Base-by-base conservation (phyloP, 805 yeast genomes). In the Sugiyamaella boreocaroliniensis region DNA sequence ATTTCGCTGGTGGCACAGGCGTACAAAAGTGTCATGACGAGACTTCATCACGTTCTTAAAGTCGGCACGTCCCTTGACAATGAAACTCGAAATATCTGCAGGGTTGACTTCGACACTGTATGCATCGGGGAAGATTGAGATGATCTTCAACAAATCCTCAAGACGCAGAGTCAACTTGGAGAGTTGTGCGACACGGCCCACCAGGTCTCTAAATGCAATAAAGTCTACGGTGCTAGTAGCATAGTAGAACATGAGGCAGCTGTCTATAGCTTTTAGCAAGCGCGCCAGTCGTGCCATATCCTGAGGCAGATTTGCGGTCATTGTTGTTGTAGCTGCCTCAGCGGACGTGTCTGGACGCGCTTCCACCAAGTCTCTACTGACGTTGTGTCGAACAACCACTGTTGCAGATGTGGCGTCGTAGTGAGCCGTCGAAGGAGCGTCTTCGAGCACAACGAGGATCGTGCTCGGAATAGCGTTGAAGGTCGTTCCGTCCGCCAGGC, bases 221-320 rank as follows among this genome's bases (percentile, higher is more conserved):
- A 62, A 61, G n/a, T 52, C 54, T 4, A 56, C 51, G 22, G 58
- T 32, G 10, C 61, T 57, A 18, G 59, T 57, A 37, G 64, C 56
- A 47, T 58, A 61, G 49, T 58, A 57, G 34, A 54, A 54, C 29
- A 59, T 51, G 10, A 57, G 49, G 40, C 55, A 46, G 19, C 57
- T 49, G 37, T 64, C 68, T 12, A 64, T 54, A 16, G 65, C 61
- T 11, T 45, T 45, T 29, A 64, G 59, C 6, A 58, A 47, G 11
- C 53, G 52, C 19, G 45, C 43, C 19, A 58, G 49, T 2, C 32
- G 10, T 2, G 46, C 51, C n/a, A 44, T 48, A 18, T 49, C 50
- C n/a, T 46, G n/a, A 1, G 46, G 48, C n/a, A 37, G 29, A 45
- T 34, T 11, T 42, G 43, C 26, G 3, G 26, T 22, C 26, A 22